Conservation (phyloP, 345 rosid species). For the Brassica rapa region DNA sequence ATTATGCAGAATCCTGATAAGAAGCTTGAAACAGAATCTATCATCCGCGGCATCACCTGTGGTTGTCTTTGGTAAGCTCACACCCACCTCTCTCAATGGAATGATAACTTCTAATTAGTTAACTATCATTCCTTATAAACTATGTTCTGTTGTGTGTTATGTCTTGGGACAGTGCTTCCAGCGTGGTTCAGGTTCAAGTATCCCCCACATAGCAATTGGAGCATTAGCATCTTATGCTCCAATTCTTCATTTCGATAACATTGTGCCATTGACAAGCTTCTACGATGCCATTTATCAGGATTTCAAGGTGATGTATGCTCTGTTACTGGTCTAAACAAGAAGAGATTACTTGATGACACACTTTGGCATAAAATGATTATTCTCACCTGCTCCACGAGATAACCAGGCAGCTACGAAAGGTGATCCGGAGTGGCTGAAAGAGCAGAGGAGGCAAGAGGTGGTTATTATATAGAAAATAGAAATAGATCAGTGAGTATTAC, state of each 20-base stretch:
- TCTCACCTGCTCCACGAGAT: conserved; percentile 64
- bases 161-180: conserved; percentile 64
- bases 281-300: conserved; percentile 72
- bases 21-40: conserved; percentile 73
- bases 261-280: conserved; percentile 72
- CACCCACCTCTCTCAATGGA: background rate
- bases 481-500: conserved; percentile 51
- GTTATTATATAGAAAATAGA: conserved; percentile 46
- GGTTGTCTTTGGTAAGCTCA: conserved; percentile 66
- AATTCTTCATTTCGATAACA: conserved; percentile 67
- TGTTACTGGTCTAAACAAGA: background rate
- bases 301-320: conserved; percentile 51
- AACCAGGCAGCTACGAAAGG: conserved; percentile 62
- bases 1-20: conserved; percentile 60
- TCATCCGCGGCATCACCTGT: conserved; percentile 75
- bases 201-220: conserved; percentile 66
- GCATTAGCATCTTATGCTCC: conserved; percentile 88
- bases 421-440: conserved; percentile 64
- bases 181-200: conserved; percentile 86
- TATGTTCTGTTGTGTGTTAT: conserved; percentile 18
- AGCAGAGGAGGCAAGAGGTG: conserved; percentile 63
- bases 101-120: background rate
- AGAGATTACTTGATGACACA: background rate
- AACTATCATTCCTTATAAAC: background rate
- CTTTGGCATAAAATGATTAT: background rate